Evolutionary conservation across 129 eudicot genomes (phyloP).

Genomic region (Saposhnikovia divaricata): DNA sequence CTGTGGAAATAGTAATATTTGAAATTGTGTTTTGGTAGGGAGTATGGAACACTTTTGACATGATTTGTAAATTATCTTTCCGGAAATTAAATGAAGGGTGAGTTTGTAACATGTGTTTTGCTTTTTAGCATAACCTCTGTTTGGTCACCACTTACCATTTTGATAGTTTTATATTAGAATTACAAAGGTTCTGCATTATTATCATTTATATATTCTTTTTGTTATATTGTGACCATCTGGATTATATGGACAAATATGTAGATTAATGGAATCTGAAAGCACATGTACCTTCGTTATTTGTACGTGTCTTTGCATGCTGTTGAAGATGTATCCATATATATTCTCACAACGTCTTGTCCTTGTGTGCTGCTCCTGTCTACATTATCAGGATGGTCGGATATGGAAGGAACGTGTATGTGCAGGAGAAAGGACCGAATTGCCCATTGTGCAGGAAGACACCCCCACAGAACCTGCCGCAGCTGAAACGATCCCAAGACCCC

Average conservation of each 20-base stretch:
- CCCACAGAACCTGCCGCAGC: conserved; percentile 37
- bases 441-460: conserved; percentile 36
- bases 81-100: not conserved
- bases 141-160: not conserved
- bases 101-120: not conserved
- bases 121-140: not conserved
- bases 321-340: not conserved
- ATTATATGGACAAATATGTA: not conserved
- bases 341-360: not conserved
- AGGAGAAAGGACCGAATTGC: conserved; percentile 38
- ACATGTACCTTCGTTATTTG: not conserved
- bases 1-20: not conserved
- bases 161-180: not conserved
- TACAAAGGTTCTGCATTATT: not conserved
- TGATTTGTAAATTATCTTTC: not conserved
- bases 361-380: not conserved
- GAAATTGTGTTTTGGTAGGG: not conserved
- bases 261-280: not conserved
- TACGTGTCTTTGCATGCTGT: not conserved
- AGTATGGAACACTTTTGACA: not conserved
- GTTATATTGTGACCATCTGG: not conserved
- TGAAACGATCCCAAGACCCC: conserved; percentile 19
- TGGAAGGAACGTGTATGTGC: conserved; percentile 94
- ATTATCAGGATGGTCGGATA: conserved; percentile 75
- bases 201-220: not conserved